Percentiles rank a stretch among this genome's conserved stretches.
Conservation (phyloP, 768 basidiomycete genomes). For the Lactifluus hygrophoroides region DNA sequence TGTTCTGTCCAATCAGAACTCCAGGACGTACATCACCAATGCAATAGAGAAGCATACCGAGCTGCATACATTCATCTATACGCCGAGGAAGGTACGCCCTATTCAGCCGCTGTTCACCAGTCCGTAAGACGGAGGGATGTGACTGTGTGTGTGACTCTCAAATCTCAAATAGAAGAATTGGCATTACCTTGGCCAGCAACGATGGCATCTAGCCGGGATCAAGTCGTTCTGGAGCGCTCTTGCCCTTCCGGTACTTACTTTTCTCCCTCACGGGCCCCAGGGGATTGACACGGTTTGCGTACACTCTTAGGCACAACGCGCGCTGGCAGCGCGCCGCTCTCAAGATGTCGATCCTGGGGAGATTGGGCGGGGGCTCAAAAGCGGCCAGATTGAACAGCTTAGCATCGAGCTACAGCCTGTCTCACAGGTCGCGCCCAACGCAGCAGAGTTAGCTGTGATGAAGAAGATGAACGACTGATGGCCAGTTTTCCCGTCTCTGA, state of each 20-base stretch:
- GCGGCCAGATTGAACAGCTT: conserved; percentile 38
- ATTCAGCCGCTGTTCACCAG: background rate
- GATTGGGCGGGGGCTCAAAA: conserved; percentile 33
- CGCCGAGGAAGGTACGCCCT: conserved; percentile 34
- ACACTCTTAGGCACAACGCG: conserved; percentile 14
- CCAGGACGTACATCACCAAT: conserved; percentile 29
- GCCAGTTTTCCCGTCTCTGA: background rate
- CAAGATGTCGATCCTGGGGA: conserved; percentile 27
- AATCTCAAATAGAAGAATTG: conserved; percentile 4
- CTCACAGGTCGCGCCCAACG: background rate
- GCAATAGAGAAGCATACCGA: conserved; percentile 21
- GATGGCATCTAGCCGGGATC: conserved; percentile 5
- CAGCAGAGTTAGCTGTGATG: background rate
- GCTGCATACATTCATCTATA: conserved; percentile 46
- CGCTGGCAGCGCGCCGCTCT: conserved; percentile 26
- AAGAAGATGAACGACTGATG: background rate
- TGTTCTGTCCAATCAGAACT: conserved; percentile 27
- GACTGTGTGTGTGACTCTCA: background rate
- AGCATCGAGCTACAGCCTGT: conserved; percentile 12
- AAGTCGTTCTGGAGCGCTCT: conserved; percentile 11
- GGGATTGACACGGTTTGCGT: background rate
- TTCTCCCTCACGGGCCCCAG: background rate
- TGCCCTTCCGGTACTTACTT: conserved; percentile 21
- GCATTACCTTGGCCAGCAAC: conserved; percentile 18
- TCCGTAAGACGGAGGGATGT: background rate